Conservation (phyloP, 805 yeast genomes). For the Candida sphagnicola region DNA sequence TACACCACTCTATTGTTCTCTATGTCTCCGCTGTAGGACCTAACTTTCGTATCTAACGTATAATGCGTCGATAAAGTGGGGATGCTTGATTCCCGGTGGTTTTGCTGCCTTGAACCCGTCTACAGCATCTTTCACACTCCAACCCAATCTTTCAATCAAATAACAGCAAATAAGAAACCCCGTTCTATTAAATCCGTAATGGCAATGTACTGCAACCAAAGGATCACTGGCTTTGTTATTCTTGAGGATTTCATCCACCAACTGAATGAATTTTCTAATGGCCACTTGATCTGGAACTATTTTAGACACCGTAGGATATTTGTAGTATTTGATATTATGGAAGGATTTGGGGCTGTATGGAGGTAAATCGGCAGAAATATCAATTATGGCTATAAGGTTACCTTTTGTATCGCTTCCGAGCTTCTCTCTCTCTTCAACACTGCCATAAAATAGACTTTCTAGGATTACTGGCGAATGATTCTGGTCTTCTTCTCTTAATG, state of each 20-base stretch:
- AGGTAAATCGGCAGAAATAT: conserved; percentile 67
- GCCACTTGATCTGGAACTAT: conserved; percentile 65
- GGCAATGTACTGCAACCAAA: conserved; percentile 68
- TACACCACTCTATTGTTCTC: too few species aligned
- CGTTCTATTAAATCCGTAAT: conserved; percentile 77
- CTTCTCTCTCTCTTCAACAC: conserved; percentile 4
- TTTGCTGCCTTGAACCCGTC: conserved; percentile 54
- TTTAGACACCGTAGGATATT: conserved; percentile 75
- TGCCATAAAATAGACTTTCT: conserved; percentile 42
- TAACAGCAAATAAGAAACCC: conserved; percentile 72
- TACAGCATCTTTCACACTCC: conserved; percentile 61
- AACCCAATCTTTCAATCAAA: conserved; percentile 54
- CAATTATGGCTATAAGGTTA: conserved; percentile 54
- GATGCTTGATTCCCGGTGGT: conserved; percentile 72
- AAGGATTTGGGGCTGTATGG: conserved; percentile 65
- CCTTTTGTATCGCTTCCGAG: conserved; percentile 19
- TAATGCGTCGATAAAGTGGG: conserved; percentile 70
- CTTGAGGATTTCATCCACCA: conserved; percentile 45
- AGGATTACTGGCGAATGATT: conserved; percentile 55
- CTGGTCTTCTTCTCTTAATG: conserved; percentile 60
- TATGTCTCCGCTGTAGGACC: background rate
- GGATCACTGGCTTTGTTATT: conserved; percentile 23
- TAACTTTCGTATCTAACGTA: conserved; percentile 54
- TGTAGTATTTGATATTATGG: conserved; percentile 52
- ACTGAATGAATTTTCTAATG: conserved; percentile 50